Conservation (phyloP, 208 protist species). For the Endotrypanum monterogeii region DNA sequence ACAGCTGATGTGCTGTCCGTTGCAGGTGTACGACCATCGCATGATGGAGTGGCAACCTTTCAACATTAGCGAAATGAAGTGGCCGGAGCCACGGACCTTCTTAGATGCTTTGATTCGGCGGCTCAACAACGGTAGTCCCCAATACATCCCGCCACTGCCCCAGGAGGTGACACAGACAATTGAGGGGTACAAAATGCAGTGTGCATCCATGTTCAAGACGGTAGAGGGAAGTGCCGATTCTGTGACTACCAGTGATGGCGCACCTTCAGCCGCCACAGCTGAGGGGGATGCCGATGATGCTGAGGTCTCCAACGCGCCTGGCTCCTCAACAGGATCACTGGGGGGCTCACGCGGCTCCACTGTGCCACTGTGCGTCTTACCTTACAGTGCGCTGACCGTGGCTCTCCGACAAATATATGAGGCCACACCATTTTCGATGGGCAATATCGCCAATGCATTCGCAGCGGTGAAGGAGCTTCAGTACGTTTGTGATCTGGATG, state of each 20-base stretch:
- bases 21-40: slow-evolving; percentile 63
- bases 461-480: slow-evolving; percentile 76
- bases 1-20: slow-evolving; percentile 56
- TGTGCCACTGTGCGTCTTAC: slow-evolving; percentile 34
- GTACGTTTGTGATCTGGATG: slow-evolving; percentile 51
- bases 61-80: slow-evolving; percentile 51
- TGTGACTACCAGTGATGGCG: neutral
- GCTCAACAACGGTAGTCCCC: slow-evolving; percentile 63
- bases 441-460: slow-evolving; percentile 69
- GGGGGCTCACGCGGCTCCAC: slow-evolving; percentile 11
- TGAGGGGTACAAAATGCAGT: slow-evolving; percentile 23
- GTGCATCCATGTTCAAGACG: slow-evolving; percentile 5
- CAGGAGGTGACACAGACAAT: slow-evolving; percentile 23
- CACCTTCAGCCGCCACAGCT: neutral
- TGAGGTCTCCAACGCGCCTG: neutral
- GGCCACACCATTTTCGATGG: slow-evolving; percentile 63
- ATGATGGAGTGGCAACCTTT: slow-evolving; percentile 51
- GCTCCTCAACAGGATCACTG: slow-evolving; percentile 5
- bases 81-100: slow-evolving; percentile 65
- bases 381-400: slow-evolving; percentile 39
- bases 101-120: slow-evolving; percentile 75
- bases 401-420: slow-evolving; percentile 62
- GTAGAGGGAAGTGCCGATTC: neutral
- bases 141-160: slow-evolving; percentile 57
- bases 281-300: neutral